These are phyloP conservation scores for Monosporascus sp. DNA, from an alignment of 2,329 filamentous ascomycete species.

Conservation along the genomic window DNA sequence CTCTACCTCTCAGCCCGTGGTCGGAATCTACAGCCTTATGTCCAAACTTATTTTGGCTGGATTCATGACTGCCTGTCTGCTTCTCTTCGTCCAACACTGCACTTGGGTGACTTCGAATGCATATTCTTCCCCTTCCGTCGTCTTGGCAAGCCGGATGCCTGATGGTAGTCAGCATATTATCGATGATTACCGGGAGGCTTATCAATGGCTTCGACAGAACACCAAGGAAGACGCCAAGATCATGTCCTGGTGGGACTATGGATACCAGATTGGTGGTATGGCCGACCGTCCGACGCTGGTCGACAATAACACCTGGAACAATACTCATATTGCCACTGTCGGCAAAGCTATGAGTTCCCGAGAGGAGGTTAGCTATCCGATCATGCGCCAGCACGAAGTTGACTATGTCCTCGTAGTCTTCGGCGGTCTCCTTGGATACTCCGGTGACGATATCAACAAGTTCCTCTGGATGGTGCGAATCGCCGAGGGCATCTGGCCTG, in stretches of 20 bases:
- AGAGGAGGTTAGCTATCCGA: conserved; percentile 97
- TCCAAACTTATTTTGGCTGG: conserved; percentile 76
- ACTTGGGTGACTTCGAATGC: conserved; percentile 99
- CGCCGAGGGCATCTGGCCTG: conserved; percentile 99
- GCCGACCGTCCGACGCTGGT: conserved; percentile 94
- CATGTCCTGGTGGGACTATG: conserved; percentile 99
- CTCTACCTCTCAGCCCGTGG: conserved; percentile 63
- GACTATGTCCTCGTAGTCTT: conserved; percentile 99
- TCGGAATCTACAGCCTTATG: conserved; percentile 77
- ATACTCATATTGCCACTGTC: conserved; percentile 98
- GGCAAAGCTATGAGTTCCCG: conserved; percentile 98
- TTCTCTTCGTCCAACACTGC: conserved; percentile 94
- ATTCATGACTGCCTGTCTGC: conserved; percentile 69
- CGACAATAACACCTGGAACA: conserved; percentile 99
- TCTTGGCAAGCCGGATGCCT: conserved; percentile 83
- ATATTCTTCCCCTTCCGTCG: conserved; percentile 96
- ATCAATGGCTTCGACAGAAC: conserved; percentile 99
- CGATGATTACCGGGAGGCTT: conserved; percentile 97
- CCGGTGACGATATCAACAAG: conserved; percentile 98
- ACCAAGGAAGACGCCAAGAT: conserved; percentile 92
- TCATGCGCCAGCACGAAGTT: conserved; percentile 97
- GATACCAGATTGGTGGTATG: conserved; percentile 99
- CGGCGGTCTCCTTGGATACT: conserved; percentile 92
- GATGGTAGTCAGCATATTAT: conserved; percentile 98
- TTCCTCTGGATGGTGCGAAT: conserved; percentile 99